Base-by-base conservation (phyloP, 768 basidiomycete genomes). In the Strobilomyces confusus region DNA sequence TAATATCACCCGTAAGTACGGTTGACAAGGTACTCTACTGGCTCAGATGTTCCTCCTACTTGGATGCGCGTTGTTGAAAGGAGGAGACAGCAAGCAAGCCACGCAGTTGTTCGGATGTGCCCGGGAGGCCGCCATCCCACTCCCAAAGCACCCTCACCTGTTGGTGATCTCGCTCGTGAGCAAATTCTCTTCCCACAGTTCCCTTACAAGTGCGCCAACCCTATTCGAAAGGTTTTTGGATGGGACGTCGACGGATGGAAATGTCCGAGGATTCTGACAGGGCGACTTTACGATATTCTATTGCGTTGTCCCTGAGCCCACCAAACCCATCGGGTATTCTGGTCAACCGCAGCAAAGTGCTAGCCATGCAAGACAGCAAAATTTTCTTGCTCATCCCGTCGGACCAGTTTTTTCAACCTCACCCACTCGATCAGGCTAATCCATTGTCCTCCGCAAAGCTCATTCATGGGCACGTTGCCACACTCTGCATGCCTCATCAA, bases 141-240 rank as follows among this genome's bases (percentile, higher is more conserved):
- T 43, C 9, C 25, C 11, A 17, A 7, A 15, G 7, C 4, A 11
- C 17, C 42, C 25, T 29, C 25, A 43, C 15, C 7, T 43, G 15
- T 12, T 8, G 9, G 23, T 43, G 9, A 26, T 43, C 15, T 58
- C 60, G 0, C 52, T 62, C 3, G 58, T 58, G 22, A 49, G 58
- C 0, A 17, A 22, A 8, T 12, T 20, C 4, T 43, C 4, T 14
- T 2, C 2, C 29, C 5, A 1, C 7, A 5, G 3, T 7, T 11
- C 1, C 17, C 26, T 11, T 1, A 13, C 9, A 12, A 14, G 2
- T 9, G 1, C 3, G 19, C 32, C 3, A 14, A 54, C 40, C 4
- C 5, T 12, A 29, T 22, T 30, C 5, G 11, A 20, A 15, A 57
- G 56, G 25, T 57, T 2, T 57, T 57, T 26, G 53, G 40, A 14